These are phyloP conservation scores for Talaromyces sp. DNA, from an alignment of 2,329 filamentous ascomycete species.

Conservation along the genomic window DNA sequence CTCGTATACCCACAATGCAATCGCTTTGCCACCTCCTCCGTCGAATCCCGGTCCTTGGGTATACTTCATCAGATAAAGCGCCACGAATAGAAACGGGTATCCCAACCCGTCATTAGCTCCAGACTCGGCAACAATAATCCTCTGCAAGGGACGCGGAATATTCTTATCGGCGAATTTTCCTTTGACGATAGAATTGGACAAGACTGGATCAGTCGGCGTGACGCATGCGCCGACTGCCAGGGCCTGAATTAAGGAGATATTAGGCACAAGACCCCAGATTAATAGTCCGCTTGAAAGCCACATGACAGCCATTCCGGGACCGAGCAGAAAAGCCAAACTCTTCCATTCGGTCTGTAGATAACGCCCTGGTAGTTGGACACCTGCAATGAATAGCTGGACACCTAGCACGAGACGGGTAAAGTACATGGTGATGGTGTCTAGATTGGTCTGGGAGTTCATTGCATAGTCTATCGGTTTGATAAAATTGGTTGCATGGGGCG, in stretches of 20 bases:
- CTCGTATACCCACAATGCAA: conserved; percentile 79
- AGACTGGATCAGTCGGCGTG: conserved; percentile 85
- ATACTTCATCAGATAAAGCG: conserved; percentile 79
- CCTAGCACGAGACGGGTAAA: conserved; percentile 85
- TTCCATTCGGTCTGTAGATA: conserved; percentile 79
- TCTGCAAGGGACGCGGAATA: conserved; percentile 75
- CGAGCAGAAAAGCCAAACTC: conserved; percentile 68
- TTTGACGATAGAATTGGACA: conserved; percentile 88
- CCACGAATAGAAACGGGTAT: conserved; percentile 84
- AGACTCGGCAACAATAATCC: conserved; percentile 76
- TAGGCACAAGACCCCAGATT: conserved; percentile 71
- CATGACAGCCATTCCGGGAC: conserved; percentile 82
- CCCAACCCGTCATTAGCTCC: conserved; percentile 87
- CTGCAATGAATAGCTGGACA: conserved; percentile 84
- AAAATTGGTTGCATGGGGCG: conserved; percentile 72
- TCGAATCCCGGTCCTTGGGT: conserved; percentile 54
- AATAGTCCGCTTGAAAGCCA: conserved; percentile 79
- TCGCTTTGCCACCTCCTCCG: conserved; percentile 63
- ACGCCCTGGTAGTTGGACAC: conserved; percentile 79
- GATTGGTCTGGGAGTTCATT: conserved; percentile 50
- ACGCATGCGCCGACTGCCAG: conserved; percentile 79
- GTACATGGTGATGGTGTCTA: conserved; percentile 73
- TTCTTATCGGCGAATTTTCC: conserved; percentile 91
- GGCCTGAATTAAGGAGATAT: conserved; percentile 71
- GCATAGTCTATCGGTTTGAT: conserved; percentile 76